A percentile compares a stretch with the other conserved stretches of the same genome.
phyloP scores from a whole-genome alignment of 768 basidiomycete species.

The Pulveroboletus sp. region DNA sequence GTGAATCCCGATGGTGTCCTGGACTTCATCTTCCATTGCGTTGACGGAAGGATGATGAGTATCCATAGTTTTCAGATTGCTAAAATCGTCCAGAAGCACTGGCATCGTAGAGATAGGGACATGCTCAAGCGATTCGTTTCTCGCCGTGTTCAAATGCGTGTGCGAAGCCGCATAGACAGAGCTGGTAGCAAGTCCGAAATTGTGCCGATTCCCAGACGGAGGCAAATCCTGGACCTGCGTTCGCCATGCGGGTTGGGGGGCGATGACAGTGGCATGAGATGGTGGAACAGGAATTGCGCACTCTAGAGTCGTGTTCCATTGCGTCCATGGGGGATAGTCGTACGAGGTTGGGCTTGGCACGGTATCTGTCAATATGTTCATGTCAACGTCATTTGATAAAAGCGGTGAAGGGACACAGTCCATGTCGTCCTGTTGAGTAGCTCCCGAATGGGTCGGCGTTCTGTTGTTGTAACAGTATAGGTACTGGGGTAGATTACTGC shows the following conservation, averaged over 20 bases:
- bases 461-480: not conserved
- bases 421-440: constrained; percentile 7
- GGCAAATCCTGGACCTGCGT: not conserved
- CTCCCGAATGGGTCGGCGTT: not conserved
- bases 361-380: constrained; percentile 6
- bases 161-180: not conserved
- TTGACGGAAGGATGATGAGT: not conserved
- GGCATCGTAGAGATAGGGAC: not conserved
- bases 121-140: not conserved
- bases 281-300: not conserved
- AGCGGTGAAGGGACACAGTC: constrained; percentile 7
- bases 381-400: constrained; percentile 8
- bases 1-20: not conserved
- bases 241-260: not conserved
- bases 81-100: not conserved
- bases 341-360: not conserved
- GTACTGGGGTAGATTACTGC: not conserved
- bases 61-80: not conserved
- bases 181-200: not conserved
- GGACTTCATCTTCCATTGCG: not conserved
- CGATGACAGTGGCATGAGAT: not conserved
- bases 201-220: not conserved
- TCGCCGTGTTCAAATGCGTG: not conserved
- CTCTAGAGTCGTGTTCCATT: not conserved
- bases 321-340: too few species aligned